A percentile compares a stretch with the other conserved stretches of the same genome.
Conservation (phyloP, 768 basidiomycete genomes). For the Pleurotus cornucopiae region DNA sequence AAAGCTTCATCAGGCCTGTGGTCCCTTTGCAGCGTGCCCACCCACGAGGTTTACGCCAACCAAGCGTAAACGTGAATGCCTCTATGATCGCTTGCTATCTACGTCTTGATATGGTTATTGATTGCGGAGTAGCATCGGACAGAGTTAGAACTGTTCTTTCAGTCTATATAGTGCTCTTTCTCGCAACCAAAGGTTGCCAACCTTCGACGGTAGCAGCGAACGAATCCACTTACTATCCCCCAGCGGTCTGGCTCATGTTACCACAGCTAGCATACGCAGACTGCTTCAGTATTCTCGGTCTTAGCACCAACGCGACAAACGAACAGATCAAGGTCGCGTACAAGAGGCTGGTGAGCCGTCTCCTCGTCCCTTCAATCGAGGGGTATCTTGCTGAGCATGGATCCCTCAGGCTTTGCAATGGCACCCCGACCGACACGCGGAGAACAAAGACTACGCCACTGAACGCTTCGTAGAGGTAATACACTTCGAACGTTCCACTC, state of each 20-base stretch:
- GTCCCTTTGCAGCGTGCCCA: slow-evolving; percentile 3
- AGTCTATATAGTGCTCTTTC: neutral
- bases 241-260: neutral
- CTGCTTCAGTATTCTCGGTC: neutral
- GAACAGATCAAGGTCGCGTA: slow-evolving; percentile 40
- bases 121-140: slow-evolving; percentile 9
- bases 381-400: neutral
- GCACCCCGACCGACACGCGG: slow-evolving; percentile 62
- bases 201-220: neutral
- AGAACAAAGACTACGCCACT: slow-evolving; percentile 47
- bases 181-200: neutral
- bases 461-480: slow-evolving; percentile 56
- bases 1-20: neutral
- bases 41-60: slow-evolving; percentile 2
- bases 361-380: slow-evolving; percentile 17
- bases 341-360: slow-evolving; percentile 48
- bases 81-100: slow-evolving; percentile 4
- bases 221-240: neutral
- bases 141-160: slow-evolving; percentile 4
- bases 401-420: slow-evolving; percentile 49
- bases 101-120: slow-evolving; percentile 8
- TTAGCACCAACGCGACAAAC: slow-evolving; percentile 2
- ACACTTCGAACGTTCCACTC: slow-evolving; percentile 11
- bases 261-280: slow-evolving; percentile 1
- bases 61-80: slow-evolving; percentile 5